Conservation (phyloP, 2,329 filamentous ascomycete genomes). For the Venturia oleaginea region DNA sequence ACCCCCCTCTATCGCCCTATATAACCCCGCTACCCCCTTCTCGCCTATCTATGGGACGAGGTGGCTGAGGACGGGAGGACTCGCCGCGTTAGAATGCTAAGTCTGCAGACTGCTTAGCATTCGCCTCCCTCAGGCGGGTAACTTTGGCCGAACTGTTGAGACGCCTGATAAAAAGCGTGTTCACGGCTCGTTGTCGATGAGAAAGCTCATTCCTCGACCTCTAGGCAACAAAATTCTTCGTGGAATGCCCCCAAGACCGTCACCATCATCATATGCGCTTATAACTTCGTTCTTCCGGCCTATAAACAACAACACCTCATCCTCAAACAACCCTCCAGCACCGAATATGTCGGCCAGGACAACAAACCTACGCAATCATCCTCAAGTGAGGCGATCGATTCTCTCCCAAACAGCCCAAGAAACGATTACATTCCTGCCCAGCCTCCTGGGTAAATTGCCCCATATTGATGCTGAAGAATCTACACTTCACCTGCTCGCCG, state of each 20-base stretch:
- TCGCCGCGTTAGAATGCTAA: too few relatives aligned
- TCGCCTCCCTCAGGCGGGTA: too few relatives aligned
- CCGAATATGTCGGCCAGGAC: background rate
- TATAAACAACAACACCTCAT: background rate
- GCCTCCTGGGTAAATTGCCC: background rate
- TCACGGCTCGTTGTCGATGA: background rate
- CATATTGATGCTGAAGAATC: background rate
- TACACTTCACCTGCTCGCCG: background rate
- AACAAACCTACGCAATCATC: background rate
- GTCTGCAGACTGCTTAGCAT: too few relatives aligned
- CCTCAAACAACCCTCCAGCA: background rate
- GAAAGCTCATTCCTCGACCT: background rate
- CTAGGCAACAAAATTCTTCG: background rate
- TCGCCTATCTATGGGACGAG: too few relatives aligned
- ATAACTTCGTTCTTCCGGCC: background rate
- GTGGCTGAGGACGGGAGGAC: too few relatives aligned
- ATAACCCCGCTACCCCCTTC: too few relatives aligned
- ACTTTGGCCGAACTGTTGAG: too few relatives aligned
- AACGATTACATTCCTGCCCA: conserved; percentile 16
- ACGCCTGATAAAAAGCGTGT: too few relatives aligned
- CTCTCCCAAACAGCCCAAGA: conserved; percentile 16
- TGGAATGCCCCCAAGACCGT: background rate
- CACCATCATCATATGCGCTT: background rate
- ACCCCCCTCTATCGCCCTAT: too few relatives aligned
- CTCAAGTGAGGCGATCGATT: background rate